Base-by-base conservation (phyloP, 2,329 filamentous ascomycete species). In the Trichophyton schoenleinii region DNA sequence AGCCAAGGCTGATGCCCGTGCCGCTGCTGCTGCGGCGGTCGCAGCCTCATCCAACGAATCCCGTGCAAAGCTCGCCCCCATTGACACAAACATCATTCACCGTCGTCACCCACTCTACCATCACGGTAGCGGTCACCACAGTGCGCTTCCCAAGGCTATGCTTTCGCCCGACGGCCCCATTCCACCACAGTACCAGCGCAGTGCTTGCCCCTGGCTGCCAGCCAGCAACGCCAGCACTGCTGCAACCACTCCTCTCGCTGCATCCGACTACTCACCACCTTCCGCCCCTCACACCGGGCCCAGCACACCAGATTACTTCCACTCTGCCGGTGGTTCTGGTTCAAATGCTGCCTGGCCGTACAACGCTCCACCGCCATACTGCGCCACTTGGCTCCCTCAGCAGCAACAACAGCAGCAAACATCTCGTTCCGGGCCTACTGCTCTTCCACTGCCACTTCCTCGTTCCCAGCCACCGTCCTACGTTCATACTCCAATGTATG, bases 21-120 rank as follows among this genome's bases (percentile, higher is more conserved):
- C 72, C 60, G 38, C 31, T 15, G 48, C 48, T 15, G 46, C 46
- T 4, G 46, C 46, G 9, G 46, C 46, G 1, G 34, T 11, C 1
- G 22, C 22, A 13, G 48, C 48, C 5, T 28, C 48, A 8, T 71
- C 68, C 66, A 78, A 73, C 65, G 78, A 74, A 66, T 75, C 70
- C 66, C 75, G 72, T 67, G 76, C 73, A 63, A 79, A 79, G 68
- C 74, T 87, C 66, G 81, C 81, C 58, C 83, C 84, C 36, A 81
- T 88, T 64, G 83, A 88, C 68, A 88, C 85, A n/a, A 44, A n/a
- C 59, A 85, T 81, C 65, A 74, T 87, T 61, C 76, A 82, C 64
- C 78, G 82, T 62, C 73, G 77, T 66, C 74, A 78, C 62, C 48
- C 20, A 31, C 48, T 13, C 48, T 73, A 53, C 48, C 58, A 60